Conservation (phyloP, 2,329 filamentous ascomycete genomes). For the Lachnum nothofagi region DNA sequence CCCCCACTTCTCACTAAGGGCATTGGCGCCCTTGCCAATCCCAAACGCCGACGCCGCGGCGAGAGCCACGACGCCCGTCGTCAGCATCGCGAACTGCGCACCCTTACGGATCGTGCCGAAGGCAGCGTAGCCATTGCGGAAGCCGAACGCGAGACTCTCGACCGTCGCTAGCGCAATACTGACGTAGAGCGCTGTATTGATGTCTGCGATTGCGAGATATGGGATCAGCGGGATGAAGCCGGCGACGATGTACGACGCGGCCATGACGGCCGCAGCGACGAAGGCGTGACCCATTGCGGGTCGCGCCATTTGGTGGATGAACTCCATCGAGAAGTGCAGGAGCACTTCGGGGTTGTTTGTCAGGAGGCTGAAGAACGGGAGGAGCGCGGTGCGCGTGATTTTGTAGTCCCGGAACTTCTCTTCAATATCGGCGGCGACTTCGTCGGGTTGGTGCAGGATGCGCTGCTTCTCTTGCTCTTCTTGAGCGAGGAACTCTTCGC, state of each 20-base stretch:
- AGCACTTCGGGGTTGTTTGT: not conserved
- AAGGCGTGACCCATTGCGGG: not conserved
- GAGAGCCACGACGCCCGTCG: not conserved
- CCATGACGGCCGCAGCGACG: not conserved
- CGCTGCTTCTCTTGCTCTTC: not conserved
- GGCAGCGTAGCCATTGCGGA: not conserved
- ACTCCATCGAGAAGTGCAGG: not conserved
- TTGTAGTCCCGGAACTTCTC: not conserved
- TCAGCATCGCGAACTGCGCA: not conserved
- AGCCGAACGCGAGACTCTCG: not conserved
- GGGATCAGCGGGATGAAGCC: not conserved
- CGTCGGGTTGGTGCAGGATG: not conserved
- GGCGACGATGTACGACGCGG: not conserved
- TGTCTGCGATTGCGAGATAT: not conserved
- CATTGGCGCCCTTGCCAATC: not conserved
- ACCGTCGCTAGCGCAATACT: not conserved
- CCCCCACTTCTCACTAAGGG: no score
- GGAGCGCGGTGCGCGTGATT: not conserved
- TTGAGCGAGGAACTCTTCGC: not conserved
- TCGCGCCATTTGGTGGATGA: not conserved
- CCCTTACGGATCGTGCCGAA: not conserved
- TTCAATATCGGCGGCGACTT: not conserved
- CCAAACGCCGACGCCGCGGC: not conserved
- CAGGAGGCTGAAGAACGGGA: not conserved
- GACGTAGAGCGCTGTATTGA: not conserved